A percentile compares a stretch with the other conserved stretches of the same genome.
Evolutionary conservation across 2,329 filamentous ascomycete species (phyloP).

Genomic region (Talaromyces verruculosus): DNA sequence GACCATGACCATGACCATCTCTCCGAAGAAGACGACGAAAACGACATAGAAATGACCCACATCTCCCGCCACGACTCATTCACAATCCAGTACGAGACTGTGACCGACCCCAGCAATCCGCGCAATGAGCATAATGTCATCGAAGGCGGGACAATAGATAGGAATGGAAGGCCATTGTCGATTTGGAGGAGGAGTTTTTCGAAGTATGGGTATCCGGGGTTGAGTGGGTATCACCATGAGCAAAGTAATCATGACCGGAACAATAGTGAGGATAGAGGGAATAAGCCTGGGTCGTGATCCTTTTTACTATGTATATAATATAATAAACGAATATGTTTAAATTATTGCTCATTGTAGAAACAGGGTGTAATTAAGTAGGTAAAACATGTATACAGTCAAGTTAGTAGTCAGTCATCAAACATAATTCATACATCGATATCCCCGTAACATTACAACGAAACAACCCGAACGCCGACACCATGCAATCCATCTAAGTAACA

Average conservation of each 20-base stretch:
- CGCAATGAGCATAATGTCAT: background rate
- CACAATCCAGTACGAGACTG: slow-evolving; percentile 15
- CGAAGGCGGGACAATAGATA: background rate
- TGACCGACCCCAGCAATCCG: background rate
- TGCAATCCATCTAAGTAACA: background rate
- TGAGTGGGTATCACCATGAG: background rate
- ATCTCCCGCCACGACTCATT: slow-evolving; percentile 19
- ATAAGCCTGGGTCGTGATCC: background rate
- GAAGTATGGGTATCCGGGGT: slow-evolving; percentile 12
- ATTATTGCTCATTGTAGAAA: background rate
- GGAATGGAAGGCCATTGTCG: slow-evolving; percentile 12
- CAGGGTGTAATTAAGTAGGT: background rate
- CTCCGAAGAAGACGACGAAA: background rate
- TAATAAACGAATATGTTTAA: background rate
- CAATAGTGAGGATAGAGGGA: background rate
- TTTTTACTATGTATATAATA: background rate
- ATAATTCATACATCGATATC: slow-evolving; percentile 11
- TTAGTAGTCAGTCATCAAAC: background rate
- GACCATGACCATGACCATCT: background rate
- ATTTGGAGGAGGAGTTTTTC: slow-evolving; percentile 16
- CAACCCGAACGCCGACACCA: background rate
- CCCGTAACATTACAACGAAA: background rate
- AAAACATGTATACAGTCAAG: background rate
- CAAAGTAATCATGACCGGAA: background rate
- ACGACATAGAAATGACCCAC: slow-evolving; percentile 13